A percentile compares a stretch with the other conserved stretches of the same genome.
phyloP scores from a whole-genome alignment of 1,284 basidiomycete genomes.

The Heterobasidion irregulare region DNA sequence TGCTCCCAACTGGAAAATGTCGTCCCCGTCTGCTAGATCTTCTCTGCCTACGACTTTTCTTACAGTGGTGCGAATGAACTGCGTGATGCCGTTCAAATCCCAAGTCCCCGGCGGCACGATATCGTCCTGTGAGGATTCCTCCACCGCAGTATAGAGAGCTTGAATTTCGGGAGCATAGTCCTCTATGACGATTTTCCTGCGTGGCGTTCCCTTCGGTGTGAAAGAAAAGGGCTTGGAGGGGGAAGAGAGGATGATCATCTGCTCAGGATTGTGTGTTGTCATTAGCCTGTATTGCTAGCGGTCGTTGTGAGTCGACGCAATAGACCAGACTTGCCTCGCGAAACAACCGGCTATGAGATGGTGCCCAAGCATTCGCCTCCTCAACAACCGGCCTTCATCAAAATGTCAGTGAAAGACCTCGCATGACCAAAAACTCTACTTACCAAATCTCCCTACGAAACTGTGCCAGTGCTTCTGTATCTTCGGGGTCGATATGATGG shows the following conservation, averaged over 20 bases:
- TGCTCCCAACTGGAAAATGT: slow-evolving; percentile 28
- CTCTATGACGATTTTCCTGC: slow-evolving; percentile 18
- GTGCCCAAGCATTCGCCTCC: slow-evolving; percentile 26
- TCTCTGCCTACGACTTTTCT: slow-evolving; percentile 11
- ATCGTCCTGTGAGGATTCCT: slow-evolving; percentile 8
- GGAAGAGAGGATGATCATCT: slow-evolving; percentile 22
- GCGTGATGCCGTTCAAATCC: slow-evolving; percentile 10
- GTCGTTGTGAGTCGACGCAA: not conserved
- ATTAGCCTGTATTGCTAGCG: not conserved
- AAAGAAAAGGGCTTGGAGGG: slow-evolving; percentile 20
- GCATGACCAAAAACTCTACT: not conserved
- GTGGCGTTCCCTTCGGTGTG: slow-evolving; percentile 23
- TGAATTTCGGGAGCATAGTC: slow-evolving; percentile 23
- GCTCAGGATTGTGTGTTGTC: not conserved
- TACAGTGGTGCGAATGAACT: slow-evolving; percentile 14
- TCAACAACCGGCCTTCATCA: slow-evolving; percentile 24
- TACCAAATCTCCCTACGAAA: slow-evolving; percentile 25
- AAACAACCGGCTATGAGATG: slow-evolving; percentile 29
- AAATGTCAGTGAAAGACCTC: not conserved
- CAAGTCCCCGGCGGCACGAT: slow-evolving; percentile 15
- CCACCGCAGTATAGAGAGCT: slow-evolving; percentile 19
- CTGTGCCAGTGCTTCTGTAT: slow-evolving; percentile 13
- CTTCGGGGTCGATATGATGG: slow-evolving; percentile 17
- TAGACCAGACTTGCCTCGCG: slow-evolving; percentile 14
- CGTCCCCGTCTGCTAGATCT: slow-evolving; percentile 16